Evolutionary conservation across 345 rosid species (phyloP), one percentile per base, ranked within the genome.

Genomic region (Garcia nutans): DNA sequence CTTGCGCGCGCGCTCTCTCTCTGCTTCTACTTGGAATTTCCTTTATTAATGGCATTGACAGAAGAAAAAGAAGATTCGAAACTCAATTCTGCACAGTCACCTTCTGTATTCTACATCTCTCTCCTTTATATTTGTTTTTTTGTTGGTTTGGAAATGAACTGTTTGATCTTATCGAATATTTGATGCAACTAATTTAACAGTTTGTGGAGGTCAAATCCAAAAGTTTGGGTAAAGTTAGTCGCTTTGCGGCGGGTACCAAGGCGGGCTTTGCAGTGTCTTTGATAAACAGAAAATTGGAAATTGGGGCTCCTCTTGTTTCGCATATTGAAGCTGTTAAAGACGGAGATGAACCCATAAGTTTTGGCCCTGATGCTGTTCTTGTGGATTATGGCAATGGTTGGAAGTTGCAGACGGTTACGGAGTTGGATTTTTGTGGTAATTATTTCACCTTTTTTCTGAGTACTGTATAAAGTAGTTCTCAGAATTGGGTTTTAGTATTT

Each of bases 251-350:
- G 1, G 98, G 97, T 8, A 89, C 97, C 9, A 89, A 86, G 78
- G 88, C 97, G 3, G 90, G 92, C 10, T 92, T 94, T 74, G 97
- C 97, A 5, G 92, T 94, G 22, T 86, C 89, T 28, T 78, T 90
- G 78, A 88, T 94, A 56, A 94, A 94, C 78, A 81, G 77, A 76
- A 94, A 89, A 78, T 78, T 90, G 69, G 90, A 75, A 67, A 26
- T n/a, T n/a, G 84, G 84, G 41, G 62, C 59, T 26, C 80, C 89
- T 1, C 61, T 77, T 63, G 93, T 83, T 17, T 59, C 82, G 23
- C 78, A 84, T 80, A 88, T 94, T 12, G 97, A 90, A 86, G 91
- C 97, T 0, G 82, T 72, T 8, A 94, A 88, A 72, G 88, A 79
- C 50, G 94, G 90, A 8, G 97, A 92, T 65, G 97, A 94, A 64